Conservation (phyloP, 768 basidiomycete species). For the Galerina marginata region DNA sequence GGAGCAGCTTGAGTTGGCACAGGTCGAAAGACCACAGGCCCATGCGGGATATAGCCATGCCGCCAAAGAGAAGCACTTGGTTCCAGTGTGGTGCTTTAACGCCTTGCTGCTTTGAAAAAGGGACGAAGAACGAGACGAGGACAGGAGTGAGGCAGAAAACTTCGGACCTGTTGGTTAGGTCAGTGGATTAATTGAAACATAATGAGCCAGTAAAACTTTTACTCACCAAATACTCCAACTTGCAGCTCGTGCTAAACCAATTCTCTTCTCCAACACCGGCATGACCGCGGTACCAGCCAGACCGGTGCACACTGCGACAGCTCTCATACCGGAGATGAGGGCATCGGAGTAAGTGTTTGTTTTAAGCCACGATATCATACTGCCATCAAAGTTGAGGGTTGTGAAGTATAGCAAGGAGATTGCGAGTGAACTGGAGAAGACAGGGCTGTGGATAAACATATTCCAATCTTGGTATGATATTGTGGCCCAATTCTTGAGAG, state of each 20-base stretch:
- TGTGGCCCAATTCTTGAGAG: constrained; percentile 24
- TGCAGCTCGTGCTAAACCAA: constrained; percentile 53
- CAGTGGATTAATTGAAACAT: neutral
- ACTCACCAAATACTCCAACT: constrained; percentile 55
- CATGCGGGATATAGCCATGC: constrained; percentile 51
- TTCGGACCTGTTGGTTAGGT: constrained; percentile 46
- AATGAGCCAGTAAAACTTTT: neutral
- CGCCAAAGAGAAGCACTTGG: constrained; percentile 49
- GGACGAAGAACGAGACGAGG: constrained; percentile 25
- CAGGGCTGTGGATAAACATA: constrained; percentile 20
- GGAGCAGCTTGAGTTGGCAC: constrained; percentile 53
- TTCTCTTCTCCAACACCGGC: constrained; percentile 42
- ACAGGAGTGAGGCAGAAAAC: constrained; percentile 51
- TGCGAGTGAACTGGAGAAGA: constrained; percentile 22
- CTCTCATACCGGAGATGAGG: constrained; percentile 57
- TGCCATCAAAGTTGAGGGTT: constrained; percentile 49
- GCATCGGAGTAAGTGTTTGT: constrained; percentile 47
- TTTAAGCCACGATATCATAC: constrained; percentile 57
- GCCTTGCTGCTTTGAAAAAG: constrained; percentile 11
- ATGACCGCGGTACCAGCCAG: constrained; percentile 51
- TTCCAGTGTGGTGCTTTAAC: constrained; percentile 32
- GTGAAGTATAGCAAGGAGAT: constrained; percentile 18
- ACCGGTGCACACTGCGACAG: constrained; percentile 49
- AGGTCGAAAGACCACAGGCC: constrained; percentile 62
- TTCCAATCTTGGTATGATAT: constrained; percentile 18